Conservation (phyloP, 257 asterid species). For the Hygrophila difformis region DNA sequence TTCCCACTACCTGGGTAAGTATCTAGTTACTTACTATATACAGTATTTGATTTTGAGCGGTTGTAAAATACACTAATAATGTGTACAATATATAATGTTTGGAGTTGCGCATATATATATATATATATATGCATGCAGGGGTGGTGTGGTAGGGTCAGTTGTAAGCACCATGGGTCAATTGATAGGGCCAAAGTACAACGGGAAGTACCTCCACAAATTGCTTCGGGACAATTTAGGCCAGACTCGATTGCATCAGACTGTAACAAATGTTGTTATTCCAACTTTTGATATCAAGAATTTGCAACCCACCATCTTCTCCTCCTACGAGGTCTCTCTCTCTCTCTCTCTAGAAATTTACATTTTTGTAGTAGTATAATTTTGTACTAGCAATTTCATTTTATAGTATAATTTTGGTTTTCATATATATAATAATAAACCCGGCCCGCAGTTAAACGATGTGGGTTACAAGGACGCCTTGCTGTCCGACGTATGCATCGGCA, state of each 20-base stretch:
- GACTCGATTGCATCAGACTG: slow-evolving; percentile 28
- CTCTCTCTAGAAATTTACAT: too few species aligned
- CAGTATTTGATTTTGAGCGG: too few species aligned
- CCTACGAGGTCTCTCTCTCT: slow-evolving; percentile 26
- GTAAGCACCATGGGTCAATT: slow-evolving; percentile 1
- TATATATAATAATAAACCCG: too few species aligned
- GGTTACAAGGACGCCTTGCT: slow-evolving; percentile 30
- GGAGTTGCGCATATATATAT: too few species aligned
- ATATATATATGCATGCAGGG: too few species aligned
- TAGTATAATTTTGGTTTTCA: too few species aligned
- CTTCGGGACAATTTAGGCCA: slow-evolving; percentile 26
- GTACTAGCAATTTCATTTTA: too few species aligned
- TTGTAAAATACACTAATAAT: too few species aligned
- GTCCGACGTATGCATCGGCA: slow-evolving; percentile 52
- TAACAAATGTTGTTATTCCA: slow-evolving; percentile 40
- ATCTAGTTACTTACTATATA: too few species aligned
- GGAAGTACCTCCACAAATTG: slow-evolving; percentile 25
- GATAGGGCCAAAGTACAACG: slow-evolving; percentile 36
- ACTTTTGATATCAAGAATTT: slow-evolving; percentile 38
- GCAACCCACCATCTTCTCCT: slow-evolving; percentile 42
- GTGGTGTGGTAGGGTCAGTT: slow-evolving; percentile 32
- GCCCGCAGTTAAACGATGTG: slow-evolving; percentile 28
- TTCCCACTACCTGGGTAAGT: too few species aligned
- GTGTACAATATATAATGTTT: too few species aligned
- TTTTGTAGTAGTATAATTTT: too few species aligned